Conservation (phyloP, 768 basidiomycete genomes). For the Pleurotus platypus region DNA sequence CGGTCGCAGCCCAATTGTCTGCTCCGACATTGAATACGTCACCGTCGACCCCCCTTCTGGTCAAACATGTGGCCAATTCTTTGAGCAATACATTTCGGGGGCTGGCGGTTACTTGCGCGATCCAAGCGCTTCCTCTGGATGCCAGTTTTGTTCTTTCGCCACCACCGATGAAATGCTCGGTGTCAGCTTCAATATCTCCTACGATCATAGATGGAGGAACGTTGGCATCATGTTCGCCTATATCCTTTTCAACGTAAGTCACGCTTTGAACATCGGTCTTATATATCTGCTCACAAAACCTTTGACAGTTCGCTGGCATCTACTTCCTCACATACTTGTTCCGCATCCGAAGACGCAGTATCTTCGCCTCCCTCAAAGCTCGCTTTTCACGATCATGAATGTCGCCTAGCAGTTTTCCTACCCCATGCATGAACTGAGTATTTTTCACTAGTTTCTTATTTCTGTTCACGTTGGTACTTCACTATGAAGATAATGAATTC, state of each 20-base stretch:
- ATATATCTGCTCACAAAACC: not conserved
- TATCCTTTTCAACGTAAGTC: constrained; percentile 41
- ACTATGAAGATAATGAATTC: too few species aligned
- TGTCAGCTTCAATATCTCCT: constrained; percentile 57
- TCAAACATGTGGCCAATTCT: constrained; percentile 51
- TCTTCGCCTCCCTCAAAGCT: constrained; percentile 19
- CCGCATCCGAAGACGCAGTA: constrained; percentile 36
- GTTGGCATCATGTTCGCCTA: constrained; percentile 49
- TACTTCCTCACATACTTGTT: constrained; percentile 57
- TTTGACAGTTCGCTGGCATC: constrained; percentile 35
- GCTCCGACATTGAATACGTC: constrained; percentile 60
- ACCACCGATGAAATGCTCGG: constrained; percentile 56
- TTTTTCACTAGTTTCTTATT: not conserved
- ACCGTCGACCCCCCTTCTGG: constrained; percentile 56
- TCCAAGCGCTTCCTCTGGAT: constrained; percentile 42
- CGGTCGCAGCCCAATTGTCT: constrained; percentile 46
- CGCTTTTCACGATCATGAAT: too few species aligned
- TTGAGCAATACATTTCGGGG: constrained; percentile 43
- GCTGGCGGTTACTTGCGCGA: constrained; percentile 62
- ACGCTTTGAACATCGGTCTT: not conserved
- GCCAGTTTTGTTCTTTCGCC: constrained; percentile 51
- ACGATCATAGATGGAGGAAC: constrained; percentile 48
- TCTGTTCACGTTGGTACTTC: not conserved
- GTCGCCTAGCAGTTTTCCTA: not conserved
- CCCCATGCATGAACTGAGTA: not conserved